Base-by-base conservation (phyloP, 1,284 basidiomycete species). In the Pascua guehoae region DNA sequence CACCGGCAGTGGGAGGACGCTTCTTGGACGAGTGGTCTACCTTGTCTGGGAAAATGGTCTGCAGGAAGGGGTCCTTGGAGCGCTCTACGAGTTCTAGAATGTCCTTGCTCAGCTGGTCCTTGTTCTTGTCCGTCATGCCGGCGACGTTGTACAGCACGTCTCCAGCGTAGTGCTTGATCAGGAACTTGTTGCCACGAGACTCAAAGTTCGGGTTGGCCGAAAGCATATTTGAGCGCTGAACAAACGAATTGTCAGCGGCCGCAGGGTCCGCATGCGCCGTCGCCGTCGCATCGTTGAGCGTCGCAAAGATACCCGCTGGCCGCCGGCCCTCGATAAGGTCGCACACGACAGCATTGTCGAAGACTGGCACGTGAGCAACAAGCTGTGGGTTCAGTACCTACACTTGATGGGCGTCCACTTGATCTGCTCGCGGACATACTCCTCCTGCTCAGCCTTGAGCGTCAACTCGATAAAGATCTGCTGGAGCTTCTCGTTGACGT, bases 111-210 rank as follows among this genome's bases (percentile, higher is more conserved):
- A 99, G 82, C 7, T 91, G 86, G 69, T 99, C 96, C 82, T 98
- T 98, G 82, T 99, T 99, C 84, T 98, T 99, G 79, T 99, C 96
- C 15, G 96, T 98, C 96, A 98, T 98, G 10, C 96, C 96, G 14
- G 88, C 74, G 9, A 98, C 86, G 64, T 93, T 96, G 81, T 99
- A 99, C 85, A 94, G 90, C 65, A 99, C 96, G 72, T 98, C 96
- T 65, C 96, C 96, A 36, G 95, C 95, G 71, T 97, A 97, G 74
- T 98, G 93, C 70, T 86, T 88, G 63, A 96, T 89, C 59, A 95
- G 76, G 79, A 95, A 95, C 71, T 95, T 90, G 24, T 86, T 78
- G 18, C 91, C 91, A 51, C 92, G 88, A n/a, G 89, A 81, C 69
- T 97, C 93, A 69, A 95, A 97, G 75, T 97, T 92, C 14, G 88